These are phyloP conservation scores for Ophiostoma ulmi DNA, from an alignment of 2,329 filamentous ascomycete genomes.

Conservation along the genomic window DNA sequence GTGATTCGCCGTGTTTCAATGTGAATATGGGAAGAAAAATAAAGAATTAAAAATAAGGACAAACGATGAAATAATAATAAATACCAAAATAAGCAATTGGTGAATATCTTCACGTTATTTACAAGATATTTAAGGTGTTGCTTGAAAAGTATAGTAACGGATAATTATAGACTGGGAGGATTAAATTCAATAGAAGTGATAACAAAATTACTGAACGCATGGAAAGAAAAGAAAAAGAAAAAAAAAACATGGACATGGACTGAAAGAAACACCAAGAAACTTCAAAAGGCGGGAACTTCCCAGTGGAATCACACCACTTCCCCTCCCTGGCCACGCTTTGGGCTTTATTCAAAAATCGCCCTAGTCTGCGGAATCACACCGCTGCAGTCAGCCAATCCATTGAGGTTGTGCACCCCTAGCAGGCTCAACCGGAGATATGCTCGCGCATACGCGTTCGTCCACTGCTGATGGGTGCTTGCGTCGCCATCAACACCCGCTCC, in stretches of 20 bases:
- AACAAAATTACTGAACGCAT: not conserved
- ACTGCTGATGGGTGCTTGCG: conserved; percentile 35
- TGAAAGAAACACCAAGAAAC: not conserved
- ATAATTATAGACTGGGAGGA: no score
- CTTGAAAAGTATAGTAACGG: no score
- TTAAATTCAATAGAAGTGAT: no score
- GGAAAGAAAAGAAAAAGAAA: not conserved
- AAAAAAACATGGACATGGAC: not conserved
- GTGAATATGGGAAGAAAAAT: not conserved
- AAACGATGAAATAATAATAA: no score
- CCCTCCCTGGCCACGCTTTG: not conserved
- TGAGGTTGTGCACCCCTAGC: conserved; percentile 54
- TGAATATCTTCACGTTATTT: not conserved
- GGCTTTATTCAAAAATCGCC: not conserved
- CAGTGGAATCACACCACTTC: not conserved
- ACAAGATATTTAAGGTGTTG: no score
- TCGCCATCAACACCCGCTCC: conserved; percentile 20
- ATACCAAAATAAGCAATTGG: not conserved
- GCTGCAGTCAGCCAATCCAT: conserved; percentile 51
- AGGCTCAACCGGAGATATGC: conserved; percentile 53
- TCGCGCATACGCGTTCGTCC: conserved; percentile 43
- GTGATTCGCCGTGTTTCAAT: not conserved
- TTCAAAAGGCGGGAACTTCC: not conserved
- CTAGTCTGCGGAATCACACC: conserved; percentile 41
- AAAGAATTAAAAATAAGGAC: no score